Evolutionary conservation across 306 rosid genomes (phyloP).

Genomic region (Mimosa bimucronata): DNA sequence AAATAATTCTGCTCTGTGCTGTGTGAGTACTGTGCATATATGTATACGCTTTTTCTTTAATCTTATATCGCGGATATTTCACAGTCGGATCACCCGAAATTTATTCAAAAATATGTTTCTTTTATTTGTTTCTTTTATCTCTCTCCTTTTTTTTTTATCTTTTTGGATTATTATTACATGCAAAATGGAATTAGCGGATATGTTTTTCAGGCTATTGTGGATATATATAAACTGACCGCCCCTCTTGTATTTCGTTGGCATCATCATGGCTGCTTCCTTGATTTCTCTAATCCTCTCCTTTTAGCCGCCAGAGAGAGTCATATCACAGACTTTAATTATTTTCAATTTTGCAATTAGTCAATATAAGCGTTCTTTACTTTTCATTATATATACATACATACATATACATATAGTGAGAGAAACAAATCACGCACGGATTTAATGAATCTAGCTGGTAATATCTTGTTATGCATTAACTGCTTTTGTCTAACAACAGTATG

Average conservation of each 20-base stretch:
- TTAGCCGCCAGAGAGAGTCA: slow-evolving; percentile 30
- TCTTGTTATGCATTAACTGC: slow-evolving; percentile 7
- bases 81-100: neutral
- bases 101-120: neutral
- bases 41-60: neutral
- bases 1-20: neutral
- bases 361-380: slow-evolving; percentile 5
- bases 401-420: neutral
- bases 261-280: slow-evolving; percentile 15
- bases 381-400: neutral
- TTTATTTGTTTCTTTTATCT: neutral
- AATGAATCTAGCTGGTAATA: neutral
- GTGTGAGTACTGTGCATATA: neutral
- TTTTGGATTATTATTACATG: neutral
- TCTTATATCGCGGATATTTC: neutral
- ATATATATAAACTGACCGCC: slow-evolving; percentile 14
- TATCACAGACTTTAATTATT: slow-evolving; percentile 17
- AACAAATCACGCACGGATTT: neutral
- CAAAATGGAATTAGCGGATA: neutral
- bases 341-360: slow-evolving; percentile 9
- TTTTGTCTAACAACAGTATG: slow-evolving; percentile 3
- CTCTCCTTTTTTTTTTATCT: neutral
- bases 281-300: neutral
- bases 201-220: slow-evolving; percentile 33
- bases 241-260: neutral